Percentiles rank a stretch among this genome's conserved stretches.
phyloP scores from a whole-genome alignment of 164 flowering plant genomes.

The Magnolia sinica region DNA sequence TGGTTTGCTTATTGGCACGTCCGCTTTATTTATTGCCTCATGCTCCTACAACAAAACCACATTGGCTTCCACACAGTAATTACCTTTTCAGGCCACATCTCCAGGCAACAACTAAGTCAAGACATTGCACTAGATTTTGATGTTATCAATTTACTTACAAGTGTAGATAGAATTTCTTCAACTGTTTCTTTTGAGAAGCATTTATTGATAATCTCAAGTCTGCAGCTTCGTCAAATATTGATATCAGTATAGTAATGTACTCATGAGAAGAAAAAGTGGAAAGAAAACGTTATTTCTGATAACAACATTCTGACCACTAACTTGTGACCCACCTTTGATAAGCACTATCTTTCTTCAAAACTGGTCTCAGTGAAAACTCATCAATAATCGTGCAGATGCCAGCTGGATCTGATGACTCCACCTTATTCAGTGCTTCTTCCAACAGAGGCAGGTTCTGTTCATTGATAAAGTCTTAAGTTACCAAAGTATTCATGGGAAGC shows the following conservation, averaged over 20 bases:
- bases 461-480: not conserved
- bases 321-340: slow-evolving; percentile 35
- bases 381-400: slow-evolving; percentile 45
- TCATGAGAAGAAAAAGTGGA: too few relatives aligned
- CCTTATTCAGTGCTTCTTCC: slow-evolving; percentile 54
- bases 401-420: slow-evolving; percentile 42
- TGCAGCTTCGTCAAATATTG: not conserved
- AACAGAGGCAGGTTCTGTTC: slow-evolving; percentile 53
- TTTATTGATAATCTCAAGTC: slow-evolving; percentile 58
- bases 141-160: slow-evolving; percentile 39
- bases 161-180: slow-evolving; percentile 28
- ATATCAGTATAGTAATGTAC: too few relatives aligned
- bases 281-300: not conserved
- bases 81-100: not conserved
- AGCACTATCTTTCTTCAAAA: slow-evolving; percentile 55
- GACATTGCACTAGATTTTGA: too few relatives aligned
- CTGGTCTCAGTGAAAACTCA: slow-evolving; percentile 45
- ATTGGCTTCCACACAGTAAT: not conserved
- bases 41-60: slow-evolving; percentile 35
- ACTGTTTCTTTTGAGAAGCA: slow-evolving; percentile 26
- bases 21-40: slow-evolving; percentile 30
- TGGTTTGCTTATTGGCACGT: slow-evolving; percentile 16
- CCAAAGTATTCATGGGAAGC: not conserved
- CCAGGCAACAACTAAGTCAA: not conserved
- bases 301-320: not conserved